Percentiles rank a stretch among this genome's conserved stretches.
Conservation (phyloP, 352 stramenopile genomes). For the Blastocystis sp. region DNA sequence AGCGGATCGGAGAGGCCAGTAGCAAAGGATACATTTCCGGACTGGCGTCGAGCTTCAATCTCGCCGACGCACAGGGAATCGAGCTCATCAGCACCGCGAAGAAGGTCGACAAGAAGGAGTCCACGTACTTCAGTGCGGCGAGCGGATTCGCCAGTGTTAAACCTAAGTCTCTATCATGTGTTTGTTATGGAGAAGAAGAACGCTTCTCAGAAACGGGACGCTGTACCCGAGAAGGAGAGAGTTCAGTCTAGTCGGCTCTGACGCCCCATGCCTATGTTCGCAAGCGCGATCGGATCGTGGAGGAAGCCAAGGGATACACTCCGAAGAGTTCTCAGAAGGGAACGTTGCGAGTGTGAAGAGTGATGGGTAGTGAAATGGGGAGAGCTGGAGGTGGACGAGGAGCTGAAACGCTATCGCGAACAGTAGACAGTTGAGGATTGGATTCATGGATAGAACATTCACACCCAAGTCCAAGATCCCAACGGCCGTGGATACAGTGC, state of each 20-base stretch:
- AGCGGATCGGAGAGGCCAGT: constrained; percentile 3
- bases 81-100: constrained; percentile 53
- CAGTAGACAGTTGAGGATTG: neutral
- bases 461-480: neutral
- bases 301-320: neutral
- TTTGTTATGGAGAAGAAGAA: constrained; percentile 44
- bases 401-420: constrained; percentile 15
- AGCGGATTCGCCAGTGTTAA: constrained; percentile 55
- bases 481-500: neutral
- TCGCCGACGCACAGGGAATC: constrained; percentile 39
- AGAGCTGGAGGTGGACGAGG: constrained; percentile 22
- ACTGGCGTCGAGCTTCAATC: constrained; percentile 52
- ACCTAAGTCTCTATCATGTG: constrained; percentile 3
- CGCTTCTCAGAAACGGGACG: neutral
- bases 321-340: neutral
- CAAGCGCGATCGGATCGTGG: neutral
- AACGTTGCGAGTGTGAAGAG: neutral
- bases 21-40: constrained; percentile 34
- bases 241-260: neutral
- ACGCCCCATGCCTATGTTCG: neutral
- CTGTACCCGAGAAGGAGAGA: neutral
- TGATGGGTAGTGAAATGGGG: neutral
- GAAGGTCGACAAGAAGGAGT: constrained; percentile 7
- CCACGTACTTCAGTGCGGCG: constrained; percentile 27
- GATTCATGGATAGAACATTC: constrained; percentile 11